These are phyloP conservation scores for Tuber brumale DNA, from an alignment of 495 filamentous ascomycete genomes.

Conservation along the genomic window DNA sequence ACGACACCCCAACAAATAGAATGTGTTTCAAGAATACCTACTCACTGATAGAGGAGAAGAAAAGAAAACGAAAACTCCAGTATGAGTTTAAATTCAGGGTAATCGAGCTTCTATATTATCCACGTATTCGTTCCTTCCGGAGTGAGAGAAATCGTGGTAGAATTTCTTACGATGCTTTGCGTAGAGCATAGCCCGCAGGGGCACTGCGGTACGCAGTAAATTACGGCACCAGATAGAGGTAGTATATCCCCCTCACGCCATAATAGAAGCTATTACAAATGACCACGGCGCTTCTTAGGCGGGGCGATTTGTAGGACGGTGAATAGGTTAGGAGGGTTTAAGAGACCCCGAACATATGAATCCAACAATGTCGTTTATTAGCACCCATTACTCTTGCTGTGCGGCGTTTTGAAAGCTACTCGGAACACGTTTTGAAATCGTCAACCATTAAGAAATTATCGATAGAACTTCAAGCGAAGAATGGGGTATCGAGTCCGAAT, in stretches of 20 bases:
- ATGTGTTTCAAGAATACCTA: not conserved
- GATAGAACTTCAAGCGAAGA: not conserved
- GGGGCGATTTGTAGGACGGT: not conserved
- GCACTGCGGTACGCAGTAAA: not conserved
- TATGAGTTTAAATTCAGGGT: not conserved
- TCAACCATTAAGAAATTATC: not conserved
- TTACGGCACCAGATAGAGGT: not conserved
- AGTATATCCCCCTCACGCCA: not conserved
- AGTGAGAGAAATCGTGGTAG: not conserved
- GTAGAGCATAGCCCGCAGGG: not conserved
- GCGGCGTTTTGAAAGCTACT: not conserved
- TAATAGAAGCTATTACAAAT: not conserved
- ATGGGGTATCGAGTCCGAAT: not conserved
- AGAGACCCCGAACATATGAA: not conserved
- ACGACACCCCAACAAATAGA: not conserved
- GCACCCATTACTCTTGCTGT: not conserved
- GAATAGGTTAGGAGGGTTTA: not conserved
- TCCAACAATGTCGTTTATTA: not conserved
- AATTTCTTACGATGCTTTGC: not conserved
- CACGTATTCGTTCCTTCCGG: not conserved
- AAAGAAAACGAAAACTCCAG: not conserved
- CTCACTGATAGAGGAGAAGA: not conserved
- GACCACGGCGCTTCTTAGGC: not conserved
- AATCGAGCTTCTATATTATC: not conserved
- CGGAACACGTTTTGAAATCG: not conserved